A percentile compares a stretch with the other conserved stretches of the same genome.
phyloP scores from a whole-genome alignment of 768 basidiomycete species.

The Phylloporus rhodoxanthus region DNA sequence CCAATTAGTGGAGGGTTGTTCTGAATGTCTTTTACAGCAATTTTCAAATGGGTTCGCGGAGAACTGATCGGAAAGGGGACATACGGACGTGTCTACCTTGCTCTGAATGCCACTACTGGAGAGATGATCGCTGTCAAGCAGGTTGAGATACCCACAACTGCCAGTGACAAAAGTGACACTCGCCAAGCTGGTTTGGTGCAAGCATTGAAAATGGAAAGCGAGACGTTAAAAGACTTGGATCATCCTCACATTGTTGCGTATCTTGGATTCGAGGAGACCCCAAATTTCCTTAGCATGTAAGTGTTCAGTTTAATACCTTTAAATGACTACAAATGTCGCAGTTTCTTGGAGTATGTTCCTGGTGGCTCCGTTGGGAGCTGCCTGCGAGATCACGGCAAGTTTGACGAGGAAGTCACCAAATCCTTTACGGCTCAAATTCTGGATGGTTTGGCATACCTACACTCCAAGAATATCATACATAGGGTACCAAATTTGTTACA shows the following conservation, averaged over 20 bases:
- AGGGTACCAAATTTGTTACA: conserved; percentile 44
- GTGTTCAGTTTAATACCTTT: conserved; percentile 28
- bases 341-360: conserved; percentile 98
- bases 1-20: conserved; percentile 6
- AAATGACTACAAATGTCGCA: conserved; percentile 30
- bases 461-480: conserved; percentile 87
- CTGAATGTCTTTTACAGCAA: conserved; percentile 43
- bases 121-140: conserved; percentile 99
- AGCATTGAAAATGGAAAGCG: conserved; percentile 91
- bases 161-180: conserved; percentile 84
- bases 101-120: conserved; percentile 90
- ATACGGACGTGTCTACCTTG: conserved; percentile 94
- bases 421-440: conserved; percentile 92
- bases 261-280: conserved; percentile 90
- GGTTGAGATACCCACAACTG: conserved; percentile 89
- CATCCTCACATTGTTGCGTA: conserved; percentile 98
- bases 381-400: conserved; percentile 86
- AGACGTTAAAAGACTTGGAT: conserved; percentile 92
- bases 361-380: conserved; percentile 93
- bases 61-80: conserved; percentile 97
- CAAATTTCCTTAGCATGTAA: conserved; percentile 85
- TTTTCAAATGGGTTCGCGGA: conserved; percentile 98
- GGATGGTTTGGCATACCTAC: conserved; percentile 86
- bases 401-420: conserved; percentile 86
- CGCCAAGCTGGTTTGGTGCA: conserved; percentile 83